Evolutionary conservation across 2,329 filamentous ascomycete species (phyloP).

Genomic region (Sclerotinia spermophila): DNA sequence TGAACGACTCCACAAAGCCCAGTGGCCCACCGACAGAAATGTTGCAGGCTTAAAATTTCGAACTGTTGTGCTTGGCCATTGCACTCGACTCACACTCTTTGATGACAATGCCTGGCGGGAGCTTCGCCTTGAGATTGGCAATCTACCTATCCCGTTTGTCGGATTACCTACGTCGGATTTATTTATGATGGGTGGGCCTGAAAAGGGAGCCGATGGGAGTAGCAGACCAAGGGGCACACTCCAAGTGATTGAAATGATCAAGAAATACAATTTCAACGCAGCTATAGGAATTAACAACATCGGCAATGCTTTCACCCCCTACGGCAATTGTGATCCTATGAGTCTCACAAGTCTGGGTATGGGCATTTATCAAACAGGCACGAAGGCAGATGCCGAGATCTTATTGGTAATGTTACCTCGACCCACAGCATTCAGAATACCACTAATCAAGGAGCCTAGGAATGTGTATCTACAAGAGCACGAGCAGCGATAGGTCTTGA

Average conservation of each 20-base stretch:
- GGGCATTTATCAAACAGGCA: constrained; percentile 65
- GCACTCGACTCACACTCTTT: constrained; percentile 61
- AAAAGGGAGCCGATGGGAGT: constrained; percentile 31
- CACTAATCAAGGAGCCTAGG: constrained; percentile 24
- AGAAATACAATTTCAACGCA: constrained; percentile 53
- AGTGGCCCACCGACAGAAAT: constrained; percentile 44
- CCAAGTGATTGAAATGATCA: constrained; percentile 57
- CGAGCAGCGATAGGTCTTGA: constrained; percentile 33
- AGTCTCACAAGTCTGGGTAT: constrained; percentile 59
- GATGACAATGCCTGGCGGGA: constrained; percentile 45
- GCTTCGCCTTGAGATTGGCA: constrained; percentile 47
- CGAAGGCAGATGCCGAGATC: constrained; percentile 52
- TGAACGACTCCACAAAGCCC: constrained; percentile 44
- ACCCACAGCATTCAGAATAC: neutral
- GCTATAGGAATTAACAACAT: constrained; percentile 68
- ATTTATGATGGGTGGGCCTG: constrained; percentile 62
- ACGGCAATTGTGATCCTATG: constrained; percentile 64
- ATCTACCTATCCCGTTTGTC: constrained; percentile 61
- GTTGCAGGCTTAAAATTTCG: constrained; percentile 39
- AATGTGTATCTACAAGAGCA: constrained; percentile 35
- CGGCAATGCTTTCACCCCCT: constrained; percentile 71
- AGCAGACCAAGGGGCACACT: constrained; percentile 55
- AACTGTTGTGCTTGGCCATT: constrained; percentile 63
- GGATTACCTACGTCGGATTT: constrained; percentile 68
- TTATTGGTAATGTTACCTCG: constrained; percentile 49